Conservation (phyloP, 2,329 filamentous ascomycete species). For the Pseudocercospora crystallina region DNA sequence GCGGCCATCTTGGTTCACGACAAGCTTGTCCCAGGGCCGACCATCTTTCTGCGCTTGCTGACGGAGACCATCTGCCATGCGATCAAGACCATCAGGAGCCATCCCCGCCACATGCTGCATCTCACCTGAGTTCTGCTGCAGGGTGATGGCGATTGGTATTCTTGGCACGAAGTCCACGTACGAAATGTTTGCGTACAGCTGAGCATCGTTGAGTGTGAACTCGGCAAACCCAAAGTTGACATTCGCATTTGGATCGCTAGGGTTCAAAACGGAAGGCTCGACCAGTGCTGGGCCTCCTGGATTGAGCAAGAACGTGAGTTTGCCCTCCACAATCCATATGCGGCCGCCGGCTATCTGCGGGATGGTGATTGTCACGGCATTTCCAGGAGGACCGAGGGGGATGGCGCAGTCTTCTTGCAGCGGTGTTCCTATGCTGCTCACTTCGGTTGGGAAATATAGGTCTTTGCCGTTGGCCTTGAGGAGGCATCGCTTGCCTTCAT, state of each 20-base stretch:
- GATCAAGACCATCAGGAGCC: conserved; percentile 56
- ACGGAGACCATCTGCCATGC: conserved; percentile 55
- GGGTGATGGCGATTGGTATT: conserved; percentile 43
- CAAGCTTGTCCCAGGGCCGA: conserved; percentile 63
- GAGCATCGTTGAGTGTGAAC: conserved; percentile 49
- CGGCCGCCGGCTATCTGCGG: conserved; percentile 39
- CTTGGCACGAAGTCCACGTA: conserved; percentile 40
- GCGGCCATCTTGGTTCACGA: conserved; percentile 43
- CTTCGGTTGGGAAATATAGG: conserved; percentile 37
- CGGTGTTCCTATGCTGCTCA: conserved; percentile 32
- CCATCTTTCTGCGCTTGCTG: conserved; percentile 59
- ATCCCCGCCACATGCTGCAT: conserved; percentile 60
- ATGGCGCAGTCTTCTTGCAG: conserved; percentile 40
- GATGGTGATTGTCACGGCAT: conserved; percentile 34
- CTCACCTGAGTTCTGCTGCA: conserved; percentile 39
- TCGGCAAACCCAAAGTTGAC: conserved; percentile 49
- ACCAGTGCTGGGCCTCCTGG: conserved; percentile 39
- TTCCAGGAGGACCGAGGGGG: conserved; percentile 35
- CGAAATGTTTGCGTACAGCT: conserved; percentile 49
- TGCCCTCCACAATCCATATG: conserved; percentile 38
- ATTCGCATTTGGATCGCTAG: conserved; percentile 46
- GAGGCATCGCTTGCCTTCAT: conserved; percentile 33
- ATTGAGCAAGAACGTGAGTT: conserved; percentile 39
- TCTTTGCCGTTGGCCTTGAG: conserved; percentile 37
- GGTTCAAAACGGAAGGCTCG: conserved; percentile 38